Percentiles rank a stretch among this genome's conserved stretches.
These are phyloP conservation scores for Tetraselmis chui DNA, from an alignment of 139 green algal species.

Conservation along the genomic window DNA sequence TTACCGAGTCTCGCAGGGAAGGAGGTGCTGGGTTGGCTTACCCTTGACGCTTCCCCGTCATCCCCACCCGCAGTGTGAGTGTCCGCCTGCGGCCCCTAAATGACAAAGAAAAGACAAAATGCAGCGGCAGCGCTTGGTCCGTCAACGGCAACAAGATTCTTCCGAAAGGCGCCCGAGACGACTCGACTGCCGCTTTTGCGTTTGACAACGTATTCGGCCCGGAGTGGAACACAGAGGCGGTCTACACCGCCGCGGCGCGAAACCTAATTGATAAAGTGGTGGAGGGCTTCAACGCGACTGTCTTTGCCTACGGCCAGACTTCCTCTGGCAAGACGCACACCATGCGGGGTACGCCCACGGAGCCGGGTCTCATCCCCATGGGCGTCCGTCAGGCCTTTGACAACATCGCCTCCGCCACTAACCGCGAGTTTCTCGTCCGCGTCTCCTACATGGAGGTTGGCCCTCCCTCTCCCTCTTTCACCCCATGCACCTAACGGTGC, in stretches of 20 bases:
- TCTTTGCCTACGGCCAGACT: slow-evolving; percentile 97
- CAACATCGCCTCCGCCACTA: slow-evolving; percentile 45
- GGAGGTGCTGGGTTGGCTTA: too few species aligned
- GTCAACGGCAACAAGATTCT: slow-evolving; percentile 47
- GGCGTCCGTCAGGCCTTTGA: slow-evolving; percentile 77
- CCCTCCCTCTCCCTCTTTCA: not conserved
- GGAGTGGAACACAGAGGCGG: slow-evolving; percentile 37
- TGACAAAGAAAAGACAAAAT: slow-evolving; percentile 49
- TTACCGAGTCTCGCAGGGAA: too few species aligned
- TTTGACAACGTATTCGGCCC: slow-evolving; percentile 76
- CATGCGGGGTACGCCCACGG: slow-evolving; percentile 66
- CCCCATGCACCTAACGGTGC: not conserved
- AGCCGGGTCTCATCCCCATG: slow-evolving; percentile 76
- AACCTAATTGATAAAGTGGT: slow-evolving; percentile 68
- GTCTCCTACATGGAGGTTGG: slow-evolving; percentile 93
- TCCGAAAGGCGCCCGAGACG: not conserved
- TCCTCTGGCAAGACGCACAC: slow-evolving; percentile 93
- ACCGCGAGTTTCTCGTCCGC: slow-evolving; percentile 86
- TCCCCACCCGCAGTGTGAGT: slow-evolving; percentile 51
- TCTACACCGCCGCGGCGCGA: slow-evolving; percentile 61
- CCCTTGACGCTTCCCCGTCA: not conserved
- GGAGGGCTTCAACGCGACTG: slow-evolving; percentile 81
- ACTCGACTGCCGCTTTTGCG: slow-evolving; percentile 41
- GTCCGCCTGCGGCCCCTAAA: slow-evolving; percentile 77
- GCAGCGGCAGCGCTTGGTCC: slow-evolving; percentile 42